Base-by-base conservation (phyloP, 208 protist genomes). In the Crithidia brevicula region DNA sequence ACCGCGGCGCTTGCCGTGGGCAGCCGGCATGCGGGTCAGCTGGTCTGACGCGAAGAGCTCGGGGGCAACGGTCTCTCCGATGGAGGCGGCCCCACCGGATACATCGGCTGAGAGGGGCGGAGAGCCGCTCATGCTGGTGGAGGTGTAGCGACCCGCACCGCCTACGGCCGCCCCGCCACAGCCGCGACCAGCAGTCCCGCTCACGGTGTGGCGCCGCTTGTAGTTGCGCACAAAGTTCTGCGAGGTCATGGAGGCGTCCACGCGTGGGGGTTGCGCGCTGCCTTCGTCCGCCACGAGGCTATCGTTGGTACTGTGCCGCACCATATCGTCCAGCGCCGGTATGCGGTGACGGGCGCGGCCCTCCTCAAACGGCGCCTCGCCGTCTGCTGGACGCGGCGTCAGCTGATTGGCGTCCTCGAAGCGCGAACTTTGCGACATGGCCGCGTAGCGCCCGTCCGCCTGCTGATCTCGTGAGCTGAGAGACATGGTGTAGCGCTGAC, bases 231-330 rank as follows among this genome's bases (percentile, higher is more conserved):
- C 49, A 22, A 69, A 63, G 45, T 54, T 65, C 45, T 64, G 70
- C 50, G 70, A 76, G 61, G 59, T 76, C 36, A 69, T 49, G 33
- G 70, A 76, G 28, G 70, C 49, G 15, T 76, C 62, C 11, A 76
- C 57, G 2, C 51, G 45, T 22, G 47, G 60, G 11, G 70, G 70
- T 46, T 68, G 62, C 15, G 36, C 52, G 23, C 8, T 34, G 31
- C 10, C 43, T 22, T 62, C 70, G 3, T 60, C 61, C 1, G 40
- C 38, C 25, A 23, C 13, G 8, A 67, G 69, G 62, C 70, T 67
- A 16, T 77, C 65, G 18, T 38, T 54, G n/a, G 46, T 38, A 56
- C 70, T 76, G 62, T 69, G 43, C 40, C 59, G 53, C 25, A 74
- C 69, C 23, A 58, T 42, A 34, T 74, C 69, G 6, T 74, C 69